These are phyloP conservation scores for Trametes sanguinea DNA, from an alignment of 768 basidiomycete species.

Conservation along the genomic window DNA sequence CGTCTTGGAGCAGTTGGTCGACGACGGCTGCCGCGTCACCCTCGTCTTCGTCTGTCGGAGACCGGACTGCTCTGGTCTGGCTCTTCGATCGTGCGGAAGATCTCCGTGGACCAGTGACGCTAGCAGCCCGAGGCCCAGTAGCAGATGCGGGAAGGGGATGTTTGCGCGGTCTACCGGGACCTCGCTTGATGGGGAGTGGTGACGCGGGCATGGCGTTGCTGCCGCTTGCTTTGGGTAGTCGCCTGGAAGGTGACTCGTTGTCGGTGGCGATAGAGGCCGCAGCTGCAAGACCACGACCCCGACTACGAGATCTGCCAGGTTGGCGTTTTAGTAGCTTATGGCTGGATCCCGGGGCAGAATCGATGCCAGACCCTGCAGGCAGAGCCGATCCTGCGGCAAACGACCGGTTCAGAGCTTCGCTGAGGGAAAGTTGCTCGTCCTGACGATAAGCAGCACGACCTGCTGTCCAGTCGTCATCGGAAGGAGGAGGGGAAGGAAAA, in stretches of 20 bases:
- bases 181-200: background rate
- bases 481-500: background rate
- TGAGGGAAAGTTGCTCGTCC: background rate
- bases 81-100: background rate
- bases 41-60: background rate
- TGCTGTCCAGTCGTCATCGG: background rate
- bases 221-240: background rate
- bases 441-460: background rate
- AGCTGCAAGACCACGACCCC: background rate
- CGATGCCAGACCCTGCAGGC: background rate
- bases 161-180: slow-evolving; percentile 14
- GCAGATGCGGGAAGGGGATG: background rate
- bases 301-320: slow-evolving; percentile 5
- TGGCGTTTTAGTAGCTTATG: background rate
- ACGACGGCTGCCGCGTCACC: background rate
- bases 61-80: background rate
- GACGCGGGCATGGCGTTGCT: background rate
- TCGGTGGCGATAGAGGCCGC: background rate
- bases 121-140: background rate
- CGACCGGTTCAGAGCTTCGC: slow-evolving; percentile 13
- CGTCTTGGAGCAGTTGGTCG: background rate
- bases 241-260: background rate
- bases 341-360: background rate
- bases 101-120: background rate
- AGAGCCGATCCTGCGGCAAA: background rate